Percentiles rank a stretch among this genome's conserved stretches.
phyloP scores from a whole-genome alignment of 305 asterid genomes.

The Plantago coronopus region DNA sequence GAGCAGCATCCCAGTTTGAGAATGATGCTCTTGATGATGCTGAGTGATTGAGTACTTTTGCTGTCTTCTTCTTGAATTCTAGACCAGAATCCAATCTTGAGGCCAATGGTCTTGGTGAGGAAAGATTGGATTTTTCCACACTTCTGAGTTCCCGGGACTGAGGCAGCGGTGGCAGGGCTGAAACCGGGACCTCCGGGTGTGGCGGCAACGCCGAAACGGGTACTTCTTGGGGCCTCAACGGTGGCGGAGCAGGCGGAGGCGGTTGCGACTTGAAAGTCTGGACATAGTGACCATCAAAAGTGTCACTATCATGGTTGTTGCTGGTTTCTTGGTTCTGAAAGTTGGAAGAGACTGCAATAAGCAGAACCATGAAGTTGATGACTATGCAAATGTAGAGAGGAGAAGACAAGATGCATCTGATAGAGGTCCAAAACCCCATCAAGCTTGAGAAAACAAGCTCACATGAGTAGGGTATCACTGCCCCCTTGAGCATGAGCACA shows the following conservation, averaged over 20 bases:
- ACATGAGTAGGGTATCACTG: conserved; percentile 19
- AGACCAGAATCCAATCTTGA: too few relatives aligned
- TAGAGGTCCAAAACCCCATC: conserved; percentile 26
- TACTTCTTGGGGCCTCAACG: neutral
- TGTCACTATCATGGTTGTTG: neutral
- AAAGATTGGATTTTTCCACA: conserved; percentile 1
- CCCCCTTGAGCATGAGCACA: conserved; percentile 26
- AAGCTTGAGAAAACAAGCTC: conserved; percentile 30
- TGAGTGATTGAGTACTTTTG: neutral
- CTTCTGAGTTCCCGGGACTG: too few relatives aligned
- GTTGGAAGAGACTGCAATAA: conserved; percentile 34
- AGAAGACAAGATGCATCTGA: conserved; percentile 35
- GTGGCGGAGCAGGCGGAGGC: conserved; percentile 23
- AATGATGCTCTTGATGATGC: neutral
- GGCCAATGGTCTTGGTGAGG: neutral
- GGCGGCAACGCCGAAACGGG: neutral
- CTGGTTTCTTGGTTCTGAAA: conserved; percentile 19
- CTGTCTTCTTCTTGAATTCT: conserved; percentile 6
- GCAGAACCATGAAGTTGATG: conserved; percentile 36
- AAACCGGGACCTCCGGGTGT: neutral
- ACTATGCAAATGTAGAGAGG: conserved; percentile 28
- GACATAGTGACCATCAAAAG: conserved; percentile 3
- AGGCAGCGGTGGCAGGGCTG: too few relatives aligned
- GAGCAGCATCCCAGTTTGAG: neutral
- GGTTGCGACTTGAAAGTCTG: conserved; percentile 13